phyloP scores from a whole-genome alignment of 1,284 basidiomycete genomes.

The Moesziomyces antarcticus region DNA sequence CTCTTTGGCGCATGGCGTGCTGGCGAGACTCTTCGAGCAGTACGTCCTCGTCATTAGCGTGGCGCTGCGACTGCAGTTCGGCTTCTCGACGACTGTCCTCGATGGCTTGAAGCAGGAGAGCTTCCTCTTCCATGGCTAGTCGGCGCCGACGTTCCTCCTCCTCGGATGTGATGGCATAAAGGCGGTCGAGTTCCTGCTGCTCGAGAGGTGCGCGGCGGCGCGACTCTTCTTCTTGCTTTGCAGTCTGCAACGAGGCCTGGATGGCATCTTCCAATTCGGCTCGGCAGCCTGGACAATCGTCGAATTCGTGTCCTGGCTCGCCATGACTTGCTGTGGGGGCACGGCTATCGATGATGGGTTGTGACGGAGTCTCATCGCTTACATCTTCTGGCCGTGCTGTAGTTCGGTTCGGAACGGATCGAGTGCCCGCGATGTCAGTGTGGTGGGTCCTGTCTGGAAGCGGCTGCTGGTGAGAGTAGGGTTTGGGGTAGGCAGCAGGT shows the following conservation, averaged over 20 bases:
- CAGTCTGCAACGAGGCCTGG: constrained; percentile 38
- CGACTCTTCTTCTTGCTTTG: constrained; percentile 25
- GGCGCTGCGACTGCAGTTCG: constrained; percentile 16
- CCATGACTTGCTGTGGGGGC: constrained; percentile 4
- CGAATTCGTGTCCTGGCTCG: constrained; percentile 23
- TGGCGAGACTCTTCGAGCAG: constrained; percentile 45
- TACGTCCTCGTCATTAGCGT: constrained; percentile 14
- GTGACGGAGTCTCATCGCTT: not conserved
- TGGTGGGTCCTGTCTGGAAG: not conserved
- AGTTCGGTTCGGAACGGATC: not conserved
- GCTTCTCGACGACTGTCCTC: constrained; percentile 42
- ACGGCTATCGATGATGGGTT: not conserved
- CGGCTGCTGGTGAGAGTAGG: not conserved
- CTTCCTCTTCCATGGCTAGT: constrained; percentile 38
- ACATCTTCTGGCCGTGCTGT: not conserved
- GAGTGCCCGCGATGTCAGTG: not conserved
- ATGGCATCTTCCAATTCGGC: constrained; percentile 46
- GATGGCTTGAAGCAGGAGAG: constrained; percentile 28
- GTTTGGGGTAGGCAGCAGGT: not conserved
- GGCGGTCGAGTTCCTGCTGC: constrained; percentile 22
- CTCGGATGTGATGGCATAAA: constrained; percentile 27
- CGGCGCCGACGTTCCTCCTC: constrained; percentile 29
- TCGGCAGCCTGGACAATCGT: constrained; percentile 48
- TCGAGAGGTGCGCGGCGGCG: constrained; percentile 20
- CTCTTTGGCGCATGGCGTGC: constrained; percentile 26